These are phyloP conservation scores for Pichia ethanolica DNA, from an alignment of 805 yeast species.

Conservation along the genomic window DNA sequence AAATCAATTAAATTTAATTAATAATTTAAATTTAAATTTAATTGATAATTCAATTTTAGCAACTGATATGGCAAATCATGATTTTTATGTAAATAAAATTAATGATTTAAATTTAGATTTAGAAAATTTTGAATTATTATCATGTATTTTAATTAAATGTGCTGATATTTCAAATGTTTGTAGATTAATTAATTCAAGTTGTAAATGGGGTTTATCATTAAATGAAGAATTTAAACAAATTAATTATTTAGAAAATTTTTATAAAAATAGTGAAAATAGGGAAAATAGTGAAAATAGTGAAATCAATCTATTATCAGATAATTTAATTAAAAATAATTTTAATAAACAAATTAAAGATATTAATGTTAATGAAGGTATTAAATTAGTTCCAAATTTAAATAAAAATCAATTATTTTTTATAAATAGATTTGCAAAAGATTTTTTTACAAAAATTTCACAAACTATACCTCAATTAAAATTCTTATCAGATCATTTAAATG, in stretches of 20 bases:
- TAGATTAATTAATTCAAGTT: constrained; percentile 64
- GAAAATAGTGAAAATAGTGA: too few relatives aligned
- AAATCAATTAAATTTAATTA: not conserved
- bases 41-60: constrained; percentile 43
- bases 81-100: constrained; percentile 55
- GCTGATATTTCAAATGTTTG: constrained; percentile 95
- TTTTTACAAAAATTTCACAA: constrained; percentile 58
- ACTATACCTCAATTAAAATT: constrained; percentile 56
- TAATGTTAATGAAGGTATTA: constrained; percentile 36
- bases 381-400: constrained; percentile 43
- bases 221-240: constrained; percentile 73
- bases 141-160: constrained; percentile 75
- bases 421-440: constrained; percentile 67
- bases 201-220: constrained; percentile 82
- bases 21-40: constrained; percentile 1
- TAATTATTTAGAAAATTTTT: constrained; percentile 37
- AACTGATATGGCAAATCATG: constrained; percentile 92
- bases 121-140: constrained; percentile 34
- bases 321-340: not conserved
- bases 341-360: constrained; percentile 19
- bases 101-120: constrained; percentile 24
- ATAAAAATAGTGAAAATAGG: too few relatives aligned
- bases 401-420: constrained; percentile 81
- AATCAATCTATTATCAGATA: constrained; percentile 3
- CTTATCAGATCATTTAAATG: constrained; percentile 43